These are phyloP conservation scores for Neocucurbitaria cava DNA, from an alignment of 2,329 filamentous ascomycete species.

Conservation along the genomic window DNA sequence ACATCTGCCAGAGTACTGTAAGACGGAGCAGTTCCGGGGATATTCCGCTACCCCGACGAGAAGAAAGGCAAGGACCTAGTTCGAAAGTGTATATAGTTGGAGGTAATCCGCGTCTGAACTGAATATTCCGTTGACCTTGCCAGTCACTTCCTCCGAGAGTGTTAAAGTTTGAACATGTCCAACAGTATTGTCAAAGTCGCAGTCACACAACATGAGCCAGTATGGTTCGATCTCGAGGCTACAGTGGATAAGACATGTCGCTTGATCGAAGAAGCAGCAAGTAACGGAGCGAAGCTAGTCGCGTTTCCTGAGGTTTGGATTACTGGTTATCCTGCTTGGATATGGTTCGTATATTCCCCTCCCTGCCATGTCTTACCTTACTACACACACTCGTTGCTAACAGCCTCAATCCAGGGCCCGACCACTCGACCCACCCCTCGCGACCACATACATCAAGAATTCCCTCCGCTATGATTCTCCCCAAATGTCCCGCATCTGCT, in stretches of 20 bases:
- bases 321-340: conserved; percentile 55
- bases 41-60: no score
- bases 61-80: neutral
- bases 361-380: conserved; percentile 19
- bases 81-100: neutral
- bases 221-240: conserved; percentile 65
- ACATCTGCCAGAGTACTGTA: no score
- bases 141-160: neutral
- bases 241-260: conserved; percentile 64
- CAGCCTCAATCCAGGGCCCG: conserved; percentile 42
- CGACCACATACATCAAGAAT: conserved; percentile 54
- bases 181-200: conserved; percentile 49
- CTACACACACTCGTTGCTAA: neutral
- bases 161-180: neutral
- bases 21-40: neutral
- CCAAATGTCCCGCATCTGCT: conserved; percentile 54
- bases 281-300: conserved; percentile 62
- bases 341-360: conserved; percentile 48
- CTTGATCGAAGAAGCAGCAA: conserved; percentile 63
- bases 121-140: neutral
- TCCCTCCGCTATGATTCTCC: conserved; percentile 50
- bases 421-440: conserved; percentile 51
- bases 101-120: neutral
- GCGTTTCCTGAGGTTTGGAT: conserved; percentile 58
- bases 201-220: conserved; percentile 65